Evolutionary conservation across 441 rosid genomes (phyloP), one percentile per base, ranked within the genome.

Genomic region (Erodium trifolium): DNA sequence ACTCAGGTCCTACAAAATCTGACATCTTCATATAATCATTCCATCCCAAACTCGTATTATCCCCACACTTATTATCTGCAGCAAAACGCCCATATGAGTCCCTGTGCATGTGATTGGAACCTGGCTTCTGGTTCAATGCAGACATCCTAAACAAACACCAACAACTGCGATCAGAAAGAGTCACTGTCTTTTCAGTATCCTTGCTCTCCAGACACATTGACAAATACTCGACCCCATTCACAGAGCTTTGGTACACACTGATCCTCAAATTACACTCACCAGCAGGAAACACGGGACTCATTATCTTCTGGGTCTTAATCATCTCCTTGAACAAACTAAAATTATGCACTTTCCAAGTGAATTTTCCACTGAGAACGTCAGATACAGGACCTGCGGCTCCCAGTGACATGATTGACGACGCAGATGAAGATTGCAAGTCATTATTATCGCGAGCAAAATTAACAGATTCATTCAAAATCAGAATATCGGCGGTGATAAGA

Each of bases 61-160:
- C 98, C 65, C 99, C 98, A 23, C 92, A 92, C 87, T 95, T 95
- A 67, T 87, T 95, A 74, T 95, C 99, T 0, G 93, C 96, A 0
- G 96, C 97, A 84, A 95, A 90, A 73, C 99, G 88, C 13, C 99
- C 99, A 77, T 92, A 95, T 0, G 97, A 92, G 68, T 95, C 99
- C 8, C 96, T 85, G 64, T 92, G 99, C 91, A 88, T 86, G 71
- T 94, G 98, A 80, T 87, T 84, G 13, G 80, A 84, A 12, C 98
- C 97, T 4, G 90, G 89, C 77, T 81, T 94, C 69, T 90, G 99
- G 71, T 92, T 94, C 85, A 92, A 75, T 65, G 87, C 91, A 0
- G 99, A 92, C 96, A 94, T 92, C 76, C 98, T 82, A 80, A 94
- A 94, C 75, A 94, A 82, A 81, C 99, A 92, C 99, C 99, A 94